Percentiles rank a stretch among this genome's conserved stretches.
Conservation (phyloP, 352 stramenopile species). For the Phytophthora lateralis region DNA sequence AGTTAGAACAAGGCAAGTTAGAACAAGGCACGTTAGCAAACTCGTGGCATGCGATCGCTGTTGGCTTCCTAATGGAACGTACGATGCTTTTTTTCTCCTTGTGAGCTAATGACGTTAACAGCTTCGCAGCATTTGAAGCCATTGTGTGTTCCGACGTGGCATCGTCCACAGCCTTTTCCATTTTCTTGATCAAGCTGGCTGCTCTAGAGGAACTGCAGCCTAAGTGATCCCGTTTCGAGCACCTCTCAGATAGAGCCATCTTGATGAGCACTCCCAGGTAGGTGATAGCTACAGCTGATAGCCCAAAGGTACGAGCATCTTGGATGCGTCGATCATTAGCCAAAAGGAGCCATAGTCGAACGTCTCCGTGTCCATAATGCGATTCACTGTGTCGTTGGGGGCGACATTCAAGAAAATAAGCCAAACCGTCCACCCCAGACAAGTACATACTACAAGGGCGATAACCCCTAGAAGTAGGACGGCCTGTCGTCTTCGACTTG, state of each 20-base stretch:
- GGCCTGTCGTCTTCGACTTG: no score
- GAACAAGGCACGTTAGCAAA: not conserved
- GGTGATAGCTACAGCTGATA: slow-evolving; percentile 1
- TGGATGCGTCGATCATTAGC: slow-evolving; percentile 16
- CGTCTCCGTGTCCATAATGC: slow-evolving; percentile 27
- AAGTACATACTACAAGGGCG: not conserved
- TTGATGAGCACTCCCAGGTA: slow-evolving; percentile 11
- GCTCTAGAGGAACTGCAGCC: not conserved
- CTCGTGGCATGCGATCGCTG: not conserved
- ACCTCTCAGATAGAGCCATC: not conserved
- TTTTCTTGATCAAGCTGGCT: slow-evolving; percentile 5
- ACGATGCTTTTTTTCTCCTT: slow-evolving; percentile 3
- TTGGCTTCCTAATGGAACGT: not conserved
- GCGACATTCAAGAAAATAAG: slow-evolving; percentile 27
- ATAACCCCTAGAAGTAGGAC: not conserved
- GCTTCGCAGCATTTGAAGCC: not conserved
- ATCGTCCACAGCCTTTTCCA: slow-evolving; percentile 2
- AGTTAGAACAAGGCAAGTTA: not conserved
- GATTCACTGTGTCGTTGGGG: slow-evolving; percentile 28
- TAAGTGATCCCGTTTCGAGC: not conserved
- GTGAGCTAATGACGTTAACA: not conserved
- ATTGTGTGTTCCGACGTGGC: not conserved
- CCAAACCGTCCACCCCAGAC: slow-evolving; percentile 28
- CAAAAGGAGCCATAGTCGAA: slow-evolving; percentile 38
- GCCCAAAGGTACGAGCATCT: slow-evolving; percentile 7